Conservation (phyloP, 2,329 filamentous ascomycete genomes). For the Talaromyces sp. region DNA sequence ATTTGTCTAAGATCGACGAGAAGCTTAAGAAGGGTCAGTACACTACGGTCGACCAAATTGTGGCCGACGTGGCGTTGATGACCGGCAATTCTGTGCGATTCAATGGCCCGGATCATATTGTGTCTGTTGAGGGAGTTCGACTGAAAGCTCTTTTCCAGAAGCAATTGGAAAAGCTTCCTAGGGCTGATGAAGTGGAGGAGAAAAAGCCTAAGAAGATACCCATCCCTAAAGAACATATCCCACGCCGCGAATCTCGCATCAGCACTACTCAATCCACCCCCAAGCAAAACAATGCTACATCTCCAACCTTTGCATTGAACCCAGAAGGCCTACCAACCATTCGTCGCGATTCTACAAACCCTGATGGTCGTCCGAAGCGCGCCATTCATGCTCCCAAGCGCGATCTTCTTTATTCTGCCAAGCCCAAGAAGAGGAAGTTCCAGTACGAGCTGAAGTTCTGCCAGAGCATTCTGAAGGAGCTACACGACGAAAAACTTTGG, state of each 20-base stretch:
- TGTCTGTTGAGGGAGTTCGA: slow-evolving; percentile 63
- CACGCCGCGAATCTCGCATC: slow-evolving; percentile 45
- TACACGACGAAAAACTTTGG: slow-evolving; percentile 69
- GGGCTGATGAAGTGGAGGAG: slow-evolving; percentile 54
- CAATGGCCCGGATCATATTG: slow-evolving; percentile 72
- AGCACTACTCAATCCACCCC: slow-evolving; percentile 35
- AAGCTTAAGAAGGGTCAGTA: slow-evolving; percentile 71
- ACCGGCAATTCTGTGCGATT: slow-evolving; percentile 73
- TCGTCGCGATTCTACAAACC: slow-evolving; percentile 74
- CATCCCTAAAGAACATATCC: slow-evolving; percentile 37
- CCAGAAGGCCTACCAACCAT: slow-evolving; percentile 75
- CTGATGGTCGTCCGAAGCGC: slow-evolving; percentile 79
- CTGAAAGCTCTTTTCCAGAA: slow-evolving; percentile 57
- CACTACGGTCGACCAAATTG: slow-evolving; percentile 64
- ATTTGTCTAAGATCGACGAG: slow-evolving; percentile 74
- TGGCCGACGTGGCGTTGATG: slow-evolving; percentile 70
- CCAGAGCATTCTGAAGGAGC: slow-evolving; percentile 71
- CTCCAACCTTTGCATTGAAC: slow-evolving; percentile 65
- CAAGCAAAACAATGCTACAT: slow-evolving; percentile 23
- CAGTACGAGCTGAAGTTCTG: slow-evolving; percentile 87
- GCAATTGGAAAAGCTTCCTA: slow-evolving; percentile 57
- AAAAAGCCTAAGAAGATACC: slow-evolving; percentile 51
- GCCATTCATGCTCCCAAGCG: slow-evolving; percentile 91
- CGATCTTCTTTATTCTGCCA: slow-evolving; percentile 82
- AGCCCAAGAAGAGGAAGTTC: slow-evolving; percentile 86